Base-by-base conservation (phyloP, 441 rosid genomes). In the Erodium trifolium region DNA sequence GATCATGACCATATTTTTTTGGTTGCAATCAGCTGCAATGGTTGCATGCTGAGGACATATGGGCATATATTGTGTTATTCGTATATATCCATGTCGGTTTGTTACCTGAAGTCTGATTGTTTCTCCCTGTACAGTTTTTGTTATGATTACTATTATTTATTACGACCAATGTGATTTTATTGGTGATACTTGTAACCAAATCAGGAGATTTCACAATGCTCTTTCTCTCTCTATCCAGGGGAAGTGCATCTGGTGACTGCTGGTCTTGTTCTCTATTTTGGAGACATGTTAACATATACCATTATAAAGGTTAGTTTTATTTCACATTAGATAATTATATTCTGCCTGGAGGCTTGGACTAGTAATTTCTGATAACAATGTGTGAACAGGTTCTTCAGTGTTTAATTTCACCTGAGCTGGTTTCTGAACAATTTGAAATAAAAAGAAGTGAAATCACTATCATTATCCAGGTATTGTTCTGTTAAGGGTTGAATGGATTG, bases 181-280 rank as follows among this genome's bases (percentile, higher is more conserved):
- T 17, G 13, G 31, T 23, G 5, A 23, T 23, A 57, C 27, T 57
- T 57, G 60, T 53, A n/a, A 55, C 8, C 23, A 3, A 57, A 57
- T 57, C 3, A 8, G 13, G 31, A 35, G 14, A n/a, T 12, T 34
- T 37, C 29, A 37, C 31, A 34, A 35, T 14, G 17, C 18, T 35
- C 49, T 14, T n/a, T 70, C 71, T 73, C 82, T 63, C 62, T 57
- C 63, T 57, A 7, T 37, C 31, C 69, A 94, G 99, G 98, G 75
- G 99, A 94, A 86, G 82, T 88, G 13, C 94, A 90, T 83, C 73
- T 94, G 68, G 83, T 88, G 70, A 92, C 91, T 63, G 74, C 81
- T 31, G 96, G 98, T 70, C 96, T 94, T 73, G 93, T 94, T 73
- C 89, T 92, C 72, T 90, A 90, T 82, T 86, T 83, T 70, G 91